A percentile compares a stretch with the other conserved stretches of the same genome.
These are phyloP conservation scores for Phytophthora cryptogea DNA, from an alignment of 352 stramenopile species.

Conservation along the genomic window DNA sequence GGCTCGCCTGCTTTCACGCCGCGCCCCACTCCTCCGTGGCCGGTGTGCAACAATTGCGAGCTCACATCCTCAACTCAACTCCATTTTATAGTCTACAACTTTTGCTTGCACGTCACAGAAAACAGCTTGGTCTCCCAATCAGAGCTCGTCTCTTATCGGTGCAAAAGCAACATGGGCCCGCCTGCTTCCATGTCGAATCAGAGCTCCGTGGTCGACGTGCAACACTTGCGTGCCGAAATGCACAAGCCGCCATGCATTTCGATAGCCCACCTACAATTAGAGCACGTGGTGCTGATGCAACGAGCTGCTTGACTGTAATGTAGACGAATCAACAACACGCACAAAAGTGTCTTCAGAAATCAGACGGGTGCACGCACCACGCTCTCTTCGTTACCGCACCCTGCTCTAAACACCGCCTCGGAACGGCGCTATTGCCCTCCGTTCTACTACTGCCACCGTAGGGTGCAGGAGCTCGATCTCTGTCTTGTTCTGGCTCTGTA, in stretches of 20 bases:
- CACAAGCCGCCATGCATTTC: not conserved
- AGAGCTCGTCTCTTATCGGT: conserved; percentile 31
- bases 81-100: not conserved
- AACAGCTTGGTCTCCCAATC: conserved; percentile 18
- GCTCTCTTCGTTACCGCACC: conserved; percentile 13
- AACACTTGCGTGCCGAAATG: conserved; percentile 50
- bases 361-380: conserved; percentile 11
- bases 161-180: conserved; percentile 32
- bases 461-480: conserved; percentile 16
- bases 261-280: too few relatives aligned
- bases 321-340: conserved; percentile 5
- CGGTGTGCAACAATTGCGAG: conserved; percentile 69
- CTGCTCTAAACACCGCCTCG: conserved; percentile 4
- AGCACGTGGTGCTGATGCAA: not conserved
- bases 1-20: conserved; percentile 68
- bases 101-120: conserved; percentile 40
- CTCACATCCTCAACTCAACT: conserved; percentile 34
- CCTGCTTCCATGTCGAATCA: conserved; percentile 54
- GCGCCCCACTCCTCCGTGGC: conserved; percentile 46
- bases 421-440: conserved; percentile 1
- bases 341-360: conserved; percentile 28
- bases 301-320: too few relatives aligned
- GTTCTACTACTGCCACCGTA: conserved; percentile 17
- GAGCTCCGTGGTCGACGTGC: conserved; percentile 38
- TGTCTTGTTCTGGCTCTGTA: conserved; percentile 6